Conservation (phyloP, 345 rosid genomes). For the Acer saccharum region DNA sequence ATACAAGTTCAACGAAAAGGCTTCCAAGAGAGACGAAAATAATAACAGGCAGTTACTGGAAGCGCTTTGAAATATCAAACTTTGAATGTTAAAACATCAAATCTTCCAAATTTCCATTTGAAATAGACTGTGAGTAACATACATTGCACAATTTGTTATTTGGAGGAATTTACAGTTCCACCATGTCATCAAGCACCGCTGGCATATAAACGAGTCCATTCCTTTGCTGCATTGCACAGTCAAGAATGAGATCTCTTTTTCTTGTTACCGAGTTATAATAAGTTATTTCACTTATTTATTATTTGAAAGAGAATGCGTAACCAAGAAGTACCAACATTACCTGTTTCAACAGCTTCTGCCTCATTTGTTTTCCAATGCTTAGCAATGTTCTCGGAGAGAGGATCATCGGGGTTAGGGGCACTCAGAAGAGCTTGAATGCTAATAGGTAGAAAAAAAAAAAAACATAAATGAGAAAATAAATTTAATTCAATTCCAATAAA, state of each 20-base stretch:
- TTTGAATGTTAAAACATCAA: constrained; percentile 36
- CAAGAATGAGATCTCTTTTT: background rate
- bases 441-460: constrained; percentile 2
- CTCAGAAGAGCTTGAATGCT: constrained; percentile 98
- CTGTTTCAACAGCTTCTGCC: constrained; percentile 98
- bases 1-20: constrained; percentile 33
- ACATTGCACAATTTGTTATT: constrained; percentile 39
- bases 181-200: constrained; percentile 62
- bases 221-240: constrained; percentile 72
- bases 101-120: constrained; percentile 38
- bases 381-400: constrained; percentile 96
- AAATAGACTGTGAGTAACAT: constrained; percentile 33
- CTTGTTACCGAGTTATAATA: background rate
- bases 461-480: background rate
- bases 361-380: constrained; percentile 99
- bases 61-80: constrained; percentile 34
- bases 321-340: constrained; percentile 29
- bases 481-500: background rate
- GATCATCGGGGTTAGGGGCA: constrained; percentile 99
- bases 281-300: background rate
- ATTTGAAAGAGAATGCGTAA: background rate
- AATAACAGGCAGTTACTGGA: constrained; percentile 28
- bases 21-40: constrained; percentile 24
- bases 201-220: constrained; percentile 96
- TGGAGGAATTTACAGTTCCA: constrained; percentile 15